Percentiles rank a stretch among this genome's conserved stretches.
Evolutionary conservation across 2,329 filamentous ascomycete species (phyloP).

Genomic region (Apiospora aurea): DNA sequence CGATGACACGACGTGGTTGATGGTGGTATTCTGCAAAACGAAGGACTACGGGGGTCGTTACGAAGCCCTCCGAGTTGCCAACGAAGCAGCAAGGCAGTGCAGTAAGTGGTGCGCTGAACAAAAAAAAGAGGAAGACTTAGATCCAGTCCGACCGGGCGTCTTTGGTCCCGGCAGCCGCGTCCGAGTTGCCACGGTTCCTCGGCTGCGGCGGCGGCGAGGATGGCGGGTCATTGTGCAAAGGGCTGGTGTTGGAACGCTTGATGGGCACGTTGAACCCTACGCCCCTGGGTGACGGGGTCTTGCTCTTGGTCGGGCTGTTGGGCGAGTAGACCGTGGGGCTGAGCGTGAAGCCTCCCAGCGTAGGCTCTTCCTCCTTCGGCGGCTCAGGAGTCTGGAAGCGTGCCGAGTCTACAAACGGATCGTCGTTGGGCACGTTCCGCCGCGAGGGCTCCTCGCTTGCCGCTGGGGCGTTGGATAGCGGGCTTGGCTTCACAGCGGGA

Average conservation of each 20-base stretch:
- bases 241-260: constrained; percentile 36
- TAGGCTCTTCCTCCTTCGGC: constrained; percentile 36
- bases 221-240: constrained; percentile 19
- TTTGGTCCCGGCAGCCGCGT: constrained; percentile 26
- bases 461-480: constrained; percentile 35
- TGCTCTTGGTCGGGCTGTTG: constrained; percentile 46
- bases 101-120: not conserved
- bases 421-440: not conserved
- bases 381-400: constrained; percentile 39
- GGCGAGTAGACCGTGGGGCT: constrained; percentile 62
- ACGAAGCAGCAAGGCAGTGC: constrained; percentile 12
- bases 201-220: constrained; percentile 26
- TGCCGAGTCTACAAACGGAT: constrained; percentile 41
- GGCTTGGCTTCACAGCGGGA: constrained; percentile 39
- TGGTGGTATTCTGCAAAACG: constrained; percentile 14
- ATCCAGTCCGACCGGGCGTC: constrained; percentile 38
- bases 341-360: constrained; percentile 47
- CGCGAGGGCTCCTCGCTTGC: constrained; percentile 32
- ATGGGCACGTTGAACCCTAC: constrained; percentile 49
- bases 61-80: constrained; percentile 7
- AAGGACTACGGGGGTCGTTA: constrained; percentile 13
- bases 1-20: not conserved
- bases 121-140: constrained; percentile 26
- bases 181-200: constrained; percentile 34
- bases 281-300: constrained; percentile 51